Conservation (phyloP, 768 basidiomycete genomes). For the Termitomyces sp. region DNA sequence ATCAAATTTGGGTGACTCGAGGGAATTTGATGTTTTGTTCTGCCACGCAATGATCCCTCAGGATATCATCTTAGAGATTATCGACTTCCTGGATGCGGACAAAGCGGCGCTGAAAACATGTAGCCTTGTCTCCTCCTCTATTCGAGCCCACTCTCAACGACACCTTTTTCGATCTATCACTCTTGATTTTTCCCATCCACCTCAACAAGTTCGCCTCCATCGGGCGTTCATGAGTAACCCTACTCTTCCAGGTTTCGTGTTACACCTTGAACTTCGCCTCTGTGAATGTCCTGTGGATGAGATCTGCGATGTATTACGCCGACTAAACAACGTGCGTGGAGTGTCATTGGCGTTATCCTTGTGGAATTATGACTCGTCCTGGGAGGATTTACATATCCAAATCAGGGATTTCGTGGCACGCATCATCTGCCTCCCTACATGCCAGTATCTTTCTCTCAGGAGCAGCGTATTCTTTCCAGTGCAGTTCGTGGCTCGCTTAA, state of each 20-base stretch:
- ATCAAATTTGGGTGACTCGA: too few species aligned
- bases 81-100: not conserved
- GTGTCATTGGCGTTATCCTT: too few species aligned
- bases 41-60: not conserved
- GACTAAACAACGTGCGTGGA: not conserved
- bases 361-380: too few species aligned
- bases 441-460: not conserved
- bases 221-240: not conserved
- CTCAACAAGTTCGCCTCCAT: not conserved
- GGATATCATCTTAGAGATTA: not conserved
- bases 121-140: not conserved
- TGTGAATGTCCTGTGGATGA: not conserved
- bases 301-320: not conserved
- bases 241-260: not conserved
- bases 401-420: not conserved
- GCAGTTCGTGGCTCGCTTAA: not conserved
- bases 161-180: not conserved
- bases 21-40: too few species aligned
- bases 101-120: not conserved
- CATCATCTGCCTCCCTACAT: constrained; percentile 1
- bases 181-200: not conserved
- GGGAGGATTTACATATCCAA: not conserved
- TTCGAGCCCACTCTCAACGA: not conserved
- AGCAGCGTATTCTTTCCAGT: not conserved
- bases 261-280: not conserved